These are phyloP conservation scores for Phytopythium helicoides DNA, from an alignment of 352 stramenopile species.

Conservation along the genomic window DNA sequence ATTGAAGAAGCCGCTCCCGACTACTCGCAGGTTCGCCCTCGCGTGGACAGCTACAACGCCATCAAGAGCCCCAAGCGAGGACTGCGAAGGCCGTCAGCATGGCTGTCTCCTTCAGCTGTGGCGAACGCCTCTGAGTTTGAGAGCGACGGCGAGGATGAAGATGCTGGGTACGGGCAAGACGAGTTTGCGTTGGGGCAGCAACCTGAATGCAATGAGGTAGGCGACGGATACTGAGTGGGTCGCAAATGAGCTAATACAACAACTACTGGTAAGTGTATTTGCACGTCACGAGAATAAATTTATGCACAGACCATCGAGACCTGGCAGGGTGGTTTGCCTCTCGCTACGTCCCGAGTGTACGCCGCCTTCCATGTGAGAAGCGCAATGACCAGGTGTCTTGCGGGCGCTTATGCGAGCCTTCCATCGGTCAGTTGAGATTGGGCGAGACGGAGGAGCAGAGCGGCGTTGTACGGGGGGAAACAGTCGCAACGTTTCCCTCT, in stretches of 20 bases:
- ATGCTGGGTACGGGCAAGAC: not conserved
- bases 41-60: constrained; percentile 64
- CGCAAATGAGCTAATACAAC: too few relatives aligned
- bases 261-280: constrained; percentile 7
- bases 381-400: not conserved
- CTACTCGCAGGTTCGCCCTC: constrained; percentile 49
- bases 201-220: not conserved
- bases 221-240: not conserved
- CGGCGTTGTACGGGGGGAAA: not conserved
- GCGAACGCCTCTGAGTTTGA: too few relatives aligned
- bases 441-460: not conserved
- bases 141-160: constrained; percentile 5
- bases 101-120: constrained; percentile 34
- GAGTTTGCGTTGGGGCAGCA: not conserved
- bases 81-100: constrained; percentile 52
- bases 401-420: not conserved
- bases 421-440: not conserved
- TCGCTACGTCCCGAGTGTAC: not conserved
- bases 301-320: too few relatives aligned
- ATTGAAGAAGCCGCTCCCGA: constrained; percentile 52
- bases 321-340: too few relatives aligned
- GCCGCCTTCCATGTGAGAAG: constrained; percentile 3
- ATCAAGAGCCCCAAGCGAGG: constrained; percentile 39
- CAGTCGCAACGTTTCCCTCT: not conserved
- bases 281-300: too few relatives aligned